Evolutionary conservation across 2,329 filamentous ascomycete species (phyloP).

Genomic region (Sporothrix brunneoviolacea): DNA sequence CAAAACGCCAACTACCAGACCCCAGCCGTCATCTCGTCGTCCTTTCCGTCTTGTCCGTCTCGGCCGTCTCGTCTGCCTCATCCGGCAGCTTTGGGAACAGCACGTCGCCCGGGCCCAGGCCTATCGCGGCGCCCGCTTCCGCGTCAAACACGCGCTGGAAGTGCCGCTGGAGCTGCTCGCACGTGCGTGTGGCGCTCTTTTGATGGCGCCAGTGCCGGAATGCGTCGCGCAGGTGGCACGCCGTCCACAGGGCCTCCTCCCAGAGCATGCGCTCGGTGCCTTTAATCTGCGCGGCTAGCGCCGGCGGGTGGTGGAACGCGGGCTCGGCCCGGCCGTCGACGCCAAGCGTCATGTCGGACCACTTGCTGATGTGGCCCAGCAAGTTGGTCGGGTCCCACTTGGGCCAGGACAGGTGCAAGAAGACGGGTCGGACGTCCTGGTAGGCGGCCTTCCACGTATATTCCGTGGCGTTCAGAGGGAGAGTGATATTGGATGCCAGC

Average conservation of each 20-base stretch:
- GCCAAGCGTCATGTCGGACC: slow-evolving; percentile 20
- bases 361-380: slow-evolving; percentile 18
- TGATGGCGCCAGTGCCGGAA: slow-evolving; percentile 12
- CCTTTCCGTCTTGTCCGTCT: too few relatives aligned
- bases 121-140: neutral
- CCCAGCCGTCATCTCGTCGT: too few relatives aligned
- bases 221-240: slow-evolving; percentile 23
- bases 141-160: slow-evolving; percentile 7
- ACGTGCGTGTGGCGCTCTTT: slow-evolving; percentile 7
- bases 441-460: slow-evolving; percentile 6
- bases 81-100: slow-evolving; percentile 3
- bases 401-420: slow-evolving; percentile 30
- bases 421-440: slow-evolving; percentile 22
- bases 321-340: slow-evolving; percentile 22
- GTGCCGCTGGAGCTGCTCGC: slow-evolving; percentile 2
- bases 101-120: slow-evolving; percentile 10
- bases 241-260: slow-evolving; percentile 25
- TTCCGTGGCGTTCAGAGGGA: neutral
- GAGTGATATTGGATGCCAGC: too few relatives aligned
- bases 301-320: slow-evolving; percentile 24
- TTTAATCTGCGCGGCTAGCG: slow-evolving; percentile 22
- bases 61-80: too few relatives aligned
- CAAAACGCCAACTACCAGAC: too few relatives aligned
- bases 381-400: slow-evolving; percentile 29
- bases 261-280: slow-evolving; percentile 30